Evolutionary conservation across 108 stramenopile species (phyloP).

Genomic region (Nitzschia sp.): DNA sequence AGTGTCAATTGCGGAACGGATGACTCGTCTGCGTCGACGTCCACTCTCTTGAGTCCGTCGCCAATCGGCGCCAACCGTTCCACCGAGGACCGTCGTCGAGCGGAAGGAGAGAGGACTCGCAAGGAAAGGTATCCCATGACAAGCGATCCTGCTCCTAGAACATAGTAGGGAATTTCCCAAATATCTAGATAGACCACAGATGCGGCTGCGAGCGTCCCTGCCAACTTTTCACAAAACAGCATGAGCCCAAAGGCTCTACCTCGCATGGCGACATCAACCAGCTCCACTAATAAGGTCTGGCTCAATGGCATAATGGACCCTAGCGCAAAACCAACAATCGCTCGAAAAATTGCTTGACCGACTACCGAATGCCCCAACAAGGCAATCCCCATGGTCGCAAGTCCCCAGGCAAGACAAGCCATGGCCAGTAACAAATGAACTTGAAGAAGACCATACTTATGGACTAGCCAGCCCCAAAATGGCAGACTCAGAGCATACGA

Average conservation of each 20-base stretch:
- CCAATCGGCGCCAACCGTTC: background rate
- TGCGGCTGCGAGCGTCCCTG: constrained; percentile 48
- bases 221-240: constrained; percentile 48
- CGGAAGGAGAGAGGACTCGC: background rate
- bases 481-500: constrained; percentile 52
- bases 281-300: constrained; percentile 50
- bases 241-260: constrained; percentile 55
- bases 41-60: background rate
- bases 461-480: constrained; percentile 50
- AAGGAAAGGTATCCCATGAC: constrained; percentile 22
- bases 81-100: background rate
- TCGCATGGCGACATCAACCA: constrained; percentile 24
- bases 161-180: constrained; percentile 44
- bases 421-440: constrained; percentile 28
- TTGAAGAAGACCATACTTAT: constrained; percentile 15
- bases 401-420: constrained; percentile 51
- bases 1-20: constrained; percentile 32
- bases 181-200: constrained; percentile 39
- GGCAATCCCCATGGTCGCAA: constrained; percentile 49
- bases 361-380: constrained; percentile 19
- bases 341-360: constrained; percentile 43
- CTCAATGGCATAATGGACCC: constrained; percentile 58
- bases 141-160: constrained; percentile 41
- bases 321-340: constrained; percentile 42
- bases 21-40: constrained; percentile 7